Conservation (phyloP, 139 green algal genomes). For the Prasinococcaceae sp. region DNA sequence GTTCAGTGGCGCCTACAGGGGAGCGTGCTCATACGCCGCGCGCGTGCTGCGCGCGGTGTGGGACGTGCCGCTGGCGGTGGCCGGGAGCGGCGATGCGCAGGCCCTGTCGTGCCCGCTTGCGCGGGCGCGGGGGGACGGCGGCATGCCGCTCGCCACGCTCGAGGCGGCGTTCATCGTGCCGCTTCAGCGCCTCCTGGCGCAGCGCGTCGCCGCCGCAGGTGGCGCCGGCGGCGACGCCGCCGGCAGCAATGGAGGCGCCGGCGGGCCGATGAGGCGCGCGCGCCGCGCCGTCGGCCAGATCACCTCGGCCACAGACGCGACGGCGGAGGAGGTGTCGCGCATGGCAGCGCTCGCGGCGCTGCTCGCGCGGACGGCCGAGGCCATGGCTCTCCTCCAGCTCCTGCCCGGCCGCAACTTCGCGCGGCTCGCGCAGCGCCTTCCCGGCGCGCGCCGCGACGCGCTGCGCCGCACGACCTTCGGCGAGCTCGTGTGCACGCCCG, state of each 20-base stretch:
- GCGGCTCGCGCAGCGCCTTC: conserved; percentile 36
- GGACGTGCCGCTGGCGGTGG: conserved; percentile 39
- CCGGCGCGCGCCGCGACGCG: background rate
- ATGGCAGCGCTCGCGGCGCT: conserved; percentile 30
- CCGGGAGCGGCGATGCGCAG: background rate
- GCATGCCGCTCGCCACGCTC: no score
- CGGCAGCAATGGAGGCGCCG: no score
- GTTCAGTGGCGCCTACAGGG: conserved; percentile 58
- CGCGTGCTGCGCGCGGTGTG: conserved; percentile 60
- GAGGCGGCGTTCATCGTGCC: no score
- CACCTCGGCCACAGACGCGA: background rate
- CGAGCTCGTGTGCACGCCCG: conserved; percentile 39
- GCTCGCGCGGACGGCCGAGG: conserved; percentile 38
- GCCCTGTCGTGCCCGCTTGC: background rate
- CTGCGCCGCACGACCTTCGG: conserved; percentile 24
- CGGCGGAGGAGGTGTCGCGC: conserved; percentile 9
- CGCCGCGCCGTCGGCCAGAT: background rate
- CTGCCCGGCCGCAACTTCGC: conserved; percentile 32
- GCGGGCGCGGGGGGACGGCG: no score
- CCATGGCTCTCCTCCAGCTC: conserved; percentile 40
- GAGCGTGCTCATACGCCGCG: conserved; percentile 53
- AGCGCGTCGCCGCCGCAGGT: no score
- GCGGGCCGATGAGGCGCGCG: no score
- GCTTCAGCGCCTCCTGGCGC: no score
- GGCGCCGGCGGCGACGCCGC: no score